Evolutionary conservation across 192 early-diverging fungal genomes (phyloP), one percentile per base, ranked within the genome.

Genomic region (Coemansia sp.): DNA sequence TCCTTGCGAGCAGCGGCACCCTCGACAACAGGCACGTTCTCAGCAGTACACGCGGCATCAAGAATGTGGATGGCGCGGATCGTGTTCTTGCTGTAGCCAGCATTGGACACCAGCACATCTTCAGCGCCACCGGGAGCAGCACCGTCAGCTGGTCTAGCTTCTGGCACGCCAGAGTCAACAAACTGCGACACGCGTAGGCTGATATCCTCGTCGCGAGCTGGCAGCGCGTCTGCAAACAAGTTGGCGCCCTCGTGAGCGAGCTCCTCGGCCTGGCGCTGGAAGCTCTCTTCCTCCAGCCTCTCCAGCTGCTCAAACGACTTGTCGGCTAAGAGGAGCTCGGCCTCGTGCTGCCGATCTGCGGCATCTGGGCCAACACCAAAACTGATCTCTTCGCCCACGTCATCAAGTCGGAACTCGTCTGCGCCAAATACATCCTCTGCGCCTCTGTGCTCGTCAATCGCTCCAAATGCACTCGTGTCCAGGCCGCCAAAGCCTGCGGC

Each of bases 61-160:
- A 89, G 76, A 35, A 89, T 76, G 32, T 78, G 74, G 71, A 90
- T 89, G 12, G 90, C 86, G n/a, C 88, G 79, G 31, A 84, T 79
- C 9, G 90, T 87, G 64, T 73, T 86, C 29, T 83, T 85, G 65
- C 88, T 89, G 68, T 86, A 86, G 19, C 81, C 71, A 22, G 80
- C 71, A 53, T 31, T 53, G 15, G 51, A 53, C 29, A 25, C 17
- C 15, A 29, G 14, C 31, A 19, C 45, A 10, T 32, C 29, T 2
- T 54, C 46, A 3, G 22, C 4, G n/a, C 35, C 63, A 20, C 32
- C 47, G 5, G 24, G 51, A 53, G 51, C 22, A 29, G 15, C 31
- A 6, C 49, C 45, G 7, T 17, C 47, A n/a, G 25, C 25, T 4
- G 17, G 8, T 51, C 51, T 53, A 11, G 51, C 29, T 25, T 7